Percentiles rank a stretch among this genome's conserved stretches.
These are phyloP conservation scores for Saccharum spontaneum DNA, from an alignment of 176 grass and related monocot species.

Conservation along the genomic window DNA sequence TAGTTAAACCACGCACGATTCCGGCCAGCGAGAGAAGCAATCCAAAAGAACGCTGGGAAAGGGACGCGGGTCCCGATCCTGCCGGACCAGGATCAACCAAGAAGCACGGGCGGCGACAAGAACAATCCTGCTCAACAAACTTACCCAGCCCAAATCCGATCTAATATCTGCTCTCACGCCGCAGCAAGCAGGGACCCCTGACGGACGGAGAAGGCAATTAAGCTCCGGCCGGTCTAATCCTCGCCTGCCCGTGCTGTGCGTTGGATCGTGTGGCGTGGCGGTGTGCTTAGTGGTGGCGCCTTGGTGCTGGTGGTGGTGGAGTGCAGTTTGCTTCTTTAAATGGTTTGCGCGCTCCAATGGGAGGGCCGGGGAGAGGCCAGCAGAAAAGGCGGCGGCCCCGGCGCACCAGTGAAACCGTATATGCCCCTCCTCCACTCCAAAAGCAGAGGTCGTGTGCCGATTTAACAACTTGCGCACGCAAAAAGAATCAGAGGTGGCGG, in stretches of 20 bases:
- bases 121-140: background rate
- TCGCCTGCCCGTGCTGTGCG: background rate
- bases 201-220: constrained; percentile 31
- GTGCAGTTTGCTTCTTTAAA: constrained; percentile 53
- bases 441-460: constrained; percentile 51
- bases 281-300: constrained; percentile 40
- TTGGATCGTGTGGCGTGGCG: constrained; percentile 33
- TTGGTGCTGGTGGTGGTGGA: constrained; percentile 26
- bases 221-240: constrained; percentile 25
- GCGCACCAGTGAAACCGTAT: constrained; percentile 45
- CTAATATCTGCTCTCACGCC: background rate
- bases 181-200: constrained; percentile 8
- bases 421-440: constrained; percentile 41
- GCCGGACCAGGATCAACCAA: constrained; percentile 1
- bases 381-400: constrained; percentile 57
- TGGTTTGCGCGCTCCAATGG: constrained; percentile 66
- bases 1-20: background rate
- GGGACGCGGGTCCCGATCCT: constrained; percentile 10
- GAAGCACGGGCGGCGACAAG: background rate
- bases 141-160: constrained; percentile 29
- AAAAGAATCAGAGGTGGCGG: constrained; percentile 19
- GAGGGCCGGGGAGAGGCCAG: constrained; percentile 37
- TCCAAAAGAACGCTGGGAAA: constrained; percentile 20
- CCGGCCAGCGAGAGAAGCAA: constrained; percentile 6
- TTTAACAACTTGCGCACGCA: constrained; percentile 45